Evolutionary conservation across 306 rosid genomes (phyloP).

Genomic region (Cyclanthera cordifolia): DNA sequence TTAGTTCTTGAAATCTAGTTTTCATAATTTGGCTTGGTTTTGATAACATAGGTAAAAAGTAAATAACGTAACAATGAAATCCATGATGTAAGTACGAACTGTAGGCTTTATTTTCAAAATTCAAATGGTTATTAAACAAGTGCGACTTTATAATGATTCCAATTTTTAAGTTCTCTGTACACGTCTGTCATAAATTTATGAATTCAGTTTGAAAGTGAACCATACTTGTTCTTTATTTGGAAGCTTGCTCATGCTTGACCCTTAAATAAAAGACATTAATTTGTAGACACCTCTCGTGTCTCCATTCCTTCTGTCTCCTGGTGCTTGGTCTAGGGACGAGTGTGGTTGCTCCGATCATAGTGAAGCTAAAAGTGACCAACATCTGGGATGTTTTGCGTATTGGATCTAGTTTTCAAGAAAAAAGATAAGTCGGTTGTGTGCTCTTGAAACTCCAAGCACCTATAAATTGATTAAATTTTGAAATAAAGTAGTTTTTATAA

Average conservation of each 20-base stretch:
- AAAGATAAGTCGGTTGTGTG: neutral
- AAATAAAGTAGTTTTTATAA: neutral
- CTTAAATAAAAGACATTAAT: neutral
- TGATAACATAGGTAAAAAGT: too few species aligned
- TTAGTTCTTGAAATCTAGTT: too few species aligned
- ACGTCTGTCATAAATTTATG: neutral
- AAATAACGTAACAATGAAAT: too few species aligned
- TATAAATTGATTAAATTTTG: neutral
- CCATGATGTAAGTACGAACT: too few species aligned
- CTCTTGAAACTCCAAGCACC: neutral
- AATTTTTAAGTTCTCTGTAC: neutral
- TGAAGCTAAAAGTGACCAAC: too few species aligned
- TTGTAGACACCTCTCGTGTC: too few species aligned
- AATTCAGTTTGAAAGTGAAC: neutral
- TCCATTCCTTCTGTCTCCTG: too few species aligned
- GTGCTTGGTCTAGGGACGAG: too few species aligned
- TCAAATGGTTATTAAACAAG: too few species aligned
- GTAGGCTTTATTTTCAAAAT: too few species aligned
- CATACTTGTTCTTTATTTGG: neutral
- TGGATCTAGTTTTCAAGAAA: neutral
- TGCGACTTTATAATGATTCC: neutral
- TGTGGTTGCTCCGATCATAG: too few species aligned
- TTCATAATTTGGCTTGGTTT: too few species aligned
- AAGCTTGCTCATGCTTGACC: neutral
- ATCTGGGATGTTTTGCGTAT: constrained; percentile 4